Percentiles rank a stretch among this genome's conserved stretches.
Evolutionary conservation across 306 rosid species (phyloP).

Genomic region (Acacia crassicarpa): DNA sequence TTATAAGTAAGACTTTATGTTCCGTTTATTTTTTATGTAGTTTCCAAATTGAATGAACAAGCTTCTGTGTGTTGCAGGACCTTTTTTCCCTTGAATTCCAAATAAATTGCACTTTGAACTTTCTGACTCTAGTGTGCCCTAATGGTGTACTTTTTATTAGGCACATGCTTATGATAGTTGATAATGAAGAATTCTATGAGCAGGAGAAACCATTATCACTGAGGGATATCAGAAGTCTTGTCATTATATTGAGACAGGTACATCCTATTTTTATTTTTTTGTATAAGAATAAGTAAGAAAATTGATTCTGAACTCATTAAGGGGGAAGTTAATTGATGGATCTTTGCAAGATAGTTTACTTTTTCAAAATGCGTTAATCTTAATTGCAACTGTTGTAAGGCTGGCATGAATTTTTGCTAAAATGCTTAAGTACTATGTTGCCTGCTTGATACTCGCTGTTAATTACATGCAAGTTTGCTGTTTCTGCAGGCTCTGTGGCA

Average conservation of each 20-base stretch:
- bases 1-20: slow-evolving; percentile 70
- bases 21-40: slow-evolving; percentile 19
- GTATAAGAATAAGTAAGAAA: not conserved
- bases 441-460: slow-evolving; percentile 22
- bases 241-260: slow-evolving; percentile 92
- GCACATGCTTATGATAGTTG: slow-evolving; percentile 93
- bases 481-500: slow-evolving; percentile 94
- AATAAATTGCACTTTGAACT: slow-evolving; percentile 27
- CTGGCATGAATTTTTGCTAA: slow-evolving; percentile 5
- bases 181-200: slow-evolving; percentile 94
- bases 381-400: slow-evolving; percentile 5
- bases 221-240: slow-evolving; percentile 80
- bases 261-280: slow-evolving; percentile 26
- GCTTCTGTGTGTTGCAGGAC: slow-evolving; percentile 5
- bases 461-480: slow-evolving; percentile 17
- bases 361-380: not conserved
- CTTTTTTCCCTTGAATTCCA: slow-evolving; percentile 1
- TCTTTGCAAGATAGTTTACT: slow-evolving; percentile 21
- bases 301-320: slow-evolving; percentile 16
- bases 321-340: slow-evolving; percentile 13
- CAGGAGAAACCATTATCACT: slow-evolving; percentile 90
- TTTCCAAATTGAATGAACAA: slow-evolving; percentile 16
- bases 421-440: not conserved
- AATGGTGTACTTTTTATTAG: slow-evolving; percentile 50
- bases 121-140: slow-evolving; percentile 26